Percentiles rank a stretch among this genome's conserved stretches.
Conservation (phyloP, 2,329 filamentous ascomycete species). For the Diaporthe citriasiana region DNA sequence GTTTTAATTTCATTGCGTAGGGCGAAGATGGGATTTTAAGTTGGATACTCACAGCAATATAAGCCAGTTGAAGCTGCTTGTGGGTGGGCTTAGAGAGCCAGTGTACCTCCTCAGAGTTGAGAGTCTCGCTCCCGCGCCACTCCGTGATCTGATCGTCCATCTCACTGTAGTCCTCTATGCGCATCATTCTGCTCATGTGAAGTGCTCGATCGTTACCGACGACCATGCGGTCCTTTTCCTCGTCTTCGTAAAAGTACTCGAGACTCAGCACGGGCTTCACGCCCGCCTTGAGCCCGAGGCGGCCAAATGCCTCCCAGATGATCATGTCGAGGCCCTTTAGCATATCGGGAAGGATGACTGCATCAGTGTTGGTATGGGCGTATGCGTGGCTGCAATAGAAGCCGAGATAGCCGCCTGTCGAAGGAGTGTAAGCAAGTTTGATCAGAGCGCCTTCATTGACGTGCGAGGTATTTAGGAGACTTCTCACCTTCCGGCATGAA, state of each 20-base stretch:
- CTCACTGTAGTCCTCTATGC: not conserved
- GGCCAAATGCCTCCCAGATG: constrained; percentile 50
- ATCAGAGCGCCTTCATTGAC: not conserved
- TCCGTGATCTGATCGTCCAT: not conserved
- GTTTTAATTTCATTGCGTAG: not conserved
- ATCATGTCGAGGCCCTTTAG: constrained; percentile 64
- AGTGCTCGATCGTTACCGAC: not conserved
- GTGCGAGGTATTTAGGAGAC: not conserved
- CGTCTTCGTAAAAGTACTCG: not conserved
- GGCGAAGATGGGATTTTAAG: not conserved
- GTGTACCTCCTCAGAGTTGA: not conserved
- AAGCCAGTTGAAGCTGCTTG: constrained; percentile 8
- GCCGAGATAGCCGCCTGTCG: constrained; percentile 58
- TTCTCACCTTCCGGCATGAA: not conserved
- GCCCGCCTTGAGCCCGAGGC: constrained; percentile 30
- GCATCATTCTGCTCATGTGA: not conserved
- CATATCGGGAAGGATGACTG: constrained; percentile 50
- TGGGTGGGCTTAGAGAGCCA: constrained; percentile 19
- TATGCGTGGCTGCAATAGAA: constrained; percentile 64
- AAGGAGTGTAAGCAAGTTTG: not conserved
- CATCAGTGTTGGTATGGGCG: constrained; percentile 54
- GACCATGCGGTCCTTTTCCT: not conserved
- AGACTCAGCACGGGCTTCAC: constrained; percentile 13
- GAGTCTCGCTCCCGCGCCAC: not conserved
- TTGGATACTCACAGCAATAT: constrained; percentile 4